Evolutionary conservation across 495 filamentous ascomycete genomes (phyloP), one percentile per base, ranked within the genome.

Genomic region (Penicillium macrosclerotiorum): DNA sequence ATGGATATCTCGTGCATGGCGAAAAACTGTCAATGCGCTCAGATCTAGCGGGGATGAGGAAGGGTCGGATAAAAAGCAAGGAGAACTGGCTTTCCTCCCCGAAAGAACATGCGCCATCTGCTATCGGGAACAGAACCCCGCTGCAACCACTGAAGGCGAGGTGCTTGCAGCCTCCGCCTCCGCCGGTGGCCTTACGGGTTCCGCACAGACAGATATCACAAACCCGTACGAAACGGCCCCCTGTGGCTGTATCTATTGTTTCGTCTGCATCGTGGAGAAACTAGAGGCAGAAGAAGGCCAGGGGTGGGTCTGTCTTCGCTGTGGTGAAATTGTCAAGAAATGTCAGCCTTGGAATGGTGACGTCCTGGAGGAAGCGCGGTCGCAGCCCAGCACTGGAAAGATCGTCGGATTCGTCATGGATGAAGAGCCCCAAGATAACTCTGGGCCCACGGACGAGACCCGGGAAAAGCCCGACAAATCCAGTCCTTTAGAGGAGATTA

Each of bases 91-190:
- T 0, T 95, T 92, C 65, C 75, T 98, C 24, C 93, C 92, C 0
- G 90, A 97, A 58, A 74, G 93, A 33, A 97, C 92, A 2, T 98
- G 93, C 64, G 94, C 90, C n/a, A 96, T 98, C 44, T 98, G 93
- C 68, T 96, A 96, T 61, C 81, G 89, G 44, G 90, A 94, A 52
- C 89, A 93, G 55, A 96, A 94, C 54, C 82, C 86, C 0, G 62
- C 71, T 8, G 69, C 80, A 1, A 73, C 77, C 0, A 78, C 82
- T 8, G 89, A 91, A 60, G 79, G 68, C 14, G 87, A 91, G 42
- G 67, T 86, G 4, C 63, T 91, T 34, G 75, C 73, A 1, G 79
- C 81, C 3, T 77, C 82, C 3, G 73, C 77, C 4, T 75, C 78
- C 3, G 79, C 77, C 31, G 83, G 79, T 31, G 90, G 90, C 9